These are phyloP conservation scores for Aspergillus wentii DNA, from an alignment of 495 filamentous ascomycete species.

Conservation along the genomic window DNA sequence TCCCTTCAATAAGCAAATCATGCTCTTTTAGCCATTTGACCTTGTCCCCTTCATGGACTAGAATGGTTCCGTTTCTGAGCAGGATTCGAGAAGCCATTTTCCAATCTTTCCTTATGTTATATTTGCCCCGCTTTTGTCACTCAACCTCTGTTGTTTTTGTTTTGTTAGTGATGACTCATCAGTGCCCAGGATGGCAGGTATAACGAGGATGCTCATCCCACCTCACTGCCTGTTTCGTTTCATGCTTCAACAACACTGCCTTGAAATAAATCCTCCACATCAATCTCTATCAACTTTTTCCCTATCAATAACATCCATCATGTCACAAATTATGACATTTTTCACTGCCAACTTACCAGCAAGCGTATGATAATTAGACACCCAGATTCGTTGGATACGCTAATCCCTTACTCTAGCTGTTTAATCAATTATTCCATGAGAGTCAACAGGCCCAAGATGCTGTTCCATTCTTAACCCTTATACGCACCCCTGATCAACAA, in stretches of 20 bases:
- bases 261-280: too few relatives aligned
- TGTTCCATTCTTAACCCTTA: background rate
- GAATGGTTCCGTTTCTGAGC: constrained; percentile 1
- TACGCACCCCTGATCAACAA: background rate
- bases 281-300: too few relatives aligned
- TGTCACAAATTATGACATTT: background rate
- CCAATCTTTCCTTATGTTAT: too few relatives aligned
- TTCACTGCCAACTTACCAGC: background rate
- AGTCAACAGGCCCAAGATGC: background rate
- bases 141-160: too few relatives aligned
- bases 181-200: too few relatives aligned
- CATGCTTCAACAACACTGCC: too few relatives aligned
- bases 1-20: constrained; percentile 2
- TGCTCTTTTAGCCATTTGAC: background rate
- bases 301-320: too few relatives aligned
- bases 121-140: too few relatives aligned
- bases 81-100: constrained; percentile 1
- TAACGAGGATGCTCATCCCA: too few relatives aligned
- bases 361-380: background rate
- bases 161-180: too few relatives aligned
- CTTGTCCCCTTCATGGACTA: constrained; percentile 1
- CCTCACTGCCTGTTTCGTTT: too few relatives aligned
- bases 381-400: background rate
- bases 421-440: background rate
- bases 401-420: background rate